Conservation (phyloP, 495 filamentous ascomycete genomes). For the Daldinia childiae region DNA sequence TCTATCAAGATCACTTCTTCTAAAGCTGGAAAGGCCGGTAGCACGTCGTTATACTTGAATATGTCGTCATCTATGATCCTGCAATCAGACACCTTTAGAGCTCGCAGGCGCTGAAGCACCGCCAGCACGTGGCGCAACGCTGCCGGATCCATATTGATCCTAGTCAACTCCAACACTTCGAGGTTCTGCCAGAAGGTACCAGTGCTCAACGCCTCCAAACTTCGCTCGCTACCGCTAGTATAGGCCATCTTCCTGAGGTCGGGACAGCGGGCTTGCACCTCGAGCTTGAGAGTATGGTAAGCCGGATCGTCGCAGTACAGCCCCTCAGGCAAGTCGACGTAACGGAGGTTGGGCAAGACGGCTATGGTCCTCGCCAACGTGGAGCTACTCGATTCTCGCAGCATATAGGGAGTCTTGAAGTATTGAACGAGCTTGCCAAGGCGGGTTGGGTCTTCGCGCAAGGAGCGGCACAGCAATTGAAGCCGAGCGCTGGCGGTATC, state of each 20-base stretch:
- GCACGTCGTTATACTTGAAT: constrained; percentile 66
- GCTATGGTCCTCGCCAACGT: constrained; percentile 87
- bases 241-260: constrained; percentile 91
- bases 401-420: constrained; percentile 96
- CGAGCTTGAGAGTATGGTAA: constrained; percentile 78
- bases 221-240: constrained; percentile 77
- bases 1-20: constrained; percentile 73
- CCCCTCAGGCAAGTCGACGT: constrained; percentile 90
- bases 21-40: constrained; percentile 76
- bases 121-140: constrained; percentile 76
- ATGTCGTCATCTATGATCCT: constrained; percentile 76
- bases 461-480: constrained; percentile 77
- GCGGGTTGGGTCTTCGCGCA: constrained; percentile 73
- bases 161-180: constrained; percentile 79
- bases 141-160: constrained; percentile 75
- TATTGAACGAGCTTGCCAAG: constrained; percentile 74
- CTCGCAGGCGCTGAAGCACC: constrained; percentile 70
- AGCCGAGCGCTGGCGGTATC: constrained; percentile 82
- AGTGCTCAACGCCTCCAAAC: constrained; percentile 72
- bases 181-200: constrained; percentile 78
- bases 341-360: constrained; percentile 83
- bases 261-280: constrained; percentile 82
- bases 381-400: constrained; percentile 84
- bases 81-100: constrained; percentile 75
- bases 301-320: constrained; percentile 80